phyloP scores from a whole-genome alignment of 169 alveolate species.

The Cardiosporidium cionae region DNA sequence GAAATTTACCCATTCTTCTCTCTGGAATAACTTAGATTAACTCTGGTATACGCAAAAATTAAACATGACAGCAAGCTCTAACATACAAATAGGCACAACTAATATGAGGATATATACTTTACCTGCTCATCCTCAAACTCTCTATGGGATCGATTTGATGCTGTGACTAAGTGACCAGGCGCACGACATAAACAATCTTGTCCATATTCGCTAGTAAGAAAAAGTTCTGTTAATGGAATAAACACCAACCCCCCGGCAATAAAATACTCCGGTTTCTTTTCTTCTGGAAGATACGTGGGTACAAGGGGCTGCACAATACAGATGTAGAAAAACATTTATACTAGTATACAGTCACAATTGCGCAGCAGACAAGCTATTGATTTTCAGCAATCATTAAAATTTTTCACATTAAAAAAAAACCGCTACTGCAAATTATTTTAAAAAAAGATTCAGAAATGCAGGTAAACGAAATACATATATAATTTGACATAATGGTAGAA shows the following conservation, averaged over 20 bases:
- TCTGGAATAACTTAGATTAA: too few species aligned
- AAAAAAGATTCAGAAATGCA: too few species aligned
- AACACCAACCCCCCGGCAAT: conserved; percentile 5
- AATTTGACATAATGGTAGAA: too few species aligned
- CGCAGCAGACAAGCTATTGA: not conserved
- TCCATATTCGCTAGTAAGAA: conserved; percentile 34
- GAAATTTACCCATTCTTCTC: too few species aligned
- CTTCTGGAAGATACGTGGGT: conserved; percentile 28
- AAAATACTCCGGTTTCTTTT: conserved; percentile 37
- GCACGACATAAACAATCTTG: conserved; percentile 34
- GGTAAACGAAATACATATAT: too few species aligned
- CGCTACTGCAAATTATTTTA: too few species aligned
- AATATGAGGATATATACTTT: not conserved
- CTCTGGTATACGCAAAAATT: too few species aligned
- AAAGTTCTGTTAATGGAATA: not conserved
- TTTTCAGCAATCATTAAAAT: not conserved
- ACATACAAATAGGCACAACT: not conserved
- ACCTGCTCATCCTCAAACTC: not conserved
- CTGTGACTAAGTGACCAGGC: conserved; percentile 14
- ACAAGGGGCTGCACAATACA: conserved; percentile 23
- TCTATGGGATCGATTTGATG: conserved; percentile 4
- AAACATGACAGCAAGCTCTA: not conserved
- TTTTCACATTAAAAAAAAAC: too few species aligned
- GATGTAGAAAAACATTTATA: too few species aligned
- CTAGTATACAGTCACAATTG: not conserved